Percentiles rank a stretch among this genome's conserved stretches.
Conservation (phyloP, 352 stramenopile species). For the Elongisporangium undulatum region DNA sequence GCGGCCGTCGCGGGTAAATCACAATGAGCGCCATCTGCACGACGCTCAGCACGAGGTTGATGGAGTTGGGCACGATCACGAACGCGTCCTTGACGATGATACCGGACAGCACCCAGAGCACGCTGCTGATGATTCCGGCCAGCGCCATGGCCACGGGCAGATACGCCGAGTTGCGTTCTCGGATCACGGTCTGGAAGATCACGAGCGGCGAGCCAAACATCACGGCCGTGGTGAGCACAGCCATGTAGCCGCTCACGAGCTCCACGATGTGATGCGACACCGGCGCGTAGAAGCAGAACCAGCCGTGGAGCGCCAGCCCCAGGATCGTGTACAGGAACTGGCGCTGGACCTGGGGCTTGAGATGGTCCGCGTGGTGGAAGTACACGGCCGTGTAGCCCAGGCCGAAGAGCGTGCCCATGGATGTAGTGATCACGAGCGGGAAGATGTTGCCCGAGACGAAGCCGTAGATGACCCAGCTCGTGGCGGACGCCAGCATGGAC, state of each 20-base stretch:
- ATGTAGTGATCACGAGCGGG: constrained; percentile 46
- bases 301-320: constrained; percentile 22
- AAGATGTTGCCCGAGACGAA: constrained; percentile 45
- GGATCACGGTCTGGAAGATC: constrained; percentile 40
- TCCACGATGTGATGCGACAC: not conserved
- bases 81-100: constrained; percentile 45
- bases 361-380: constrained; percentile 16
- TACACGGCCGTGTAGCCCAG: constrained; percentile 44
- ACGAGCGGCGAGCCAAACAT: constrained; percentile 60
- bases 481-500: constrained; percentile 55
- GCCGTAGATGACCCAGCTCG: constrained; percentile 51
- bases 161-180: constrained; percentile 28
- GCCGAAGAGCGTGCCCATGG: constrained; percentile 30
- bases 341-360: constrained; percentile 13
- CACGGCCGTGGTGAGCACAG: not conserved
- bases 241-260: not conserved
- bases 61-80: constrained; percentile 52
- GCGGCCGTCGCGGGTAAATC: constrained; percentile 9
- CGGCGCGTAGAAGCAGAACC: constrained; percentile 20
- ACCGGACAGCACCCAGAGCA: constrained; percentile 52
- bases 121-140: constrained; percentile 39
- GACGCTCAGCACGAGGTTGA: constrained; percentile 52
- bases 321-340: not conserved
- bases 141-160: constrained; percentile 50
- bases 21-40: constrained; percentile 47